Evolutionary conservation across 495 filamentous ascomycete genomes (phyloP).

Genomic region (Bacidia rubella): DNA sequence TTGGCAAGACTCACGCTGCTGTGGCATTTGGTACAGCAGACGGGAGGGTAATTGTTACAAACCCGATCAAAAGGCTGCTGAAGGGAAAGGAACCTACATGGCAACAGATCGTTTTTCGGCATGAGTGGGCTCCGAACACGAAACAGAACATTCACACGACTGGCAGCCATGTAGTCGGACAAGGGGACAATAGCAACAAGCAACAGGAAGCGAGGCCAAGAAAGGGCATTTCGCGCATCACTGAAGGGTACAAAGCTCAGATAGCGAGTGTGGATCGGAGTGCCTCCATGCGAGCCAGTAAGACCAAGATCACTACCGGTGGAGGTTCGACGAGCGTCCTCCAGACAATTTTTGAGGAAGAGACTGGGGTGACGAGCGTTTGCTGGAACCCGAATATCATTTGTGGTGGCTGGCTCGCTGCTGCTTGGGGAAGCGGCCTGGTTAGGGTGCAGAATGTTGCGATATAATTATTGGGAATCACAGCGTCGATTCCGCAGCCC

Average conservation of each 20-base stretch:
- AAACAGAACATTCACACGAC: slow-evolving; percentile 9
- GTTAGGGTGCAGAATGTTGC: slow-evolving; percentile 57
- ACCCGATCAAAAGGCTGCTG: slow-evolving; percentile 41
- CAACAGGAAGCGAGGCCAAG: slow-evolving; percentile 5
- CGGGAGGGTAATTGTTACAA: slow-evolving; percentile 40
- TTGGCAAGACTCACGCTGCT: slow-evolving; percentile 38
- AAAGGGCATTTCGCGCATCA: slow-evolving; percentile 38
- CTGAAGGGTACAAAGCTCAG: slow-evolving; percentile 44
- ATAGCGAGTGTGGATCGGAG: slow-evolving; percentile 10
- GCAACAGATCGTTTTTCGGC: slow-evolving; percentile 48
- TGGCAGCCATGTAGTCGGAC: neutral
- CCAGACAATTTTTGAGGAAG: slow-evolving; percentile 45
- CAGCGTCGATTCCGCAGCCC: too few relatives aligned
- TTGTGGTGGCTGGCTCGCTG: slow-evolving; percentile 52
- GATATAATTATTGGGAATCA: too few relatives aligned
- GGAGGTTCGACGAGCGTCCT: slow-evolving; percentile 27
- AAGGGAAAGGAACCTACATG: slow-evolving; percentile 40
- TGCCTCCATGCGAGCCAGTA: slow-evolving; percentile 22
- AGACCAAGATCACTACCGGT: slow-evolving; percentile 20
- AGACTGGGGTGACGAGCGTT: slow-evolving; percentile 39
- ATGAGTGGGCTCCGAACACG: slow-evolving; percentile 38
- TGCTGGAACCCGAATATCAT: slow-evolving; percentile 54
- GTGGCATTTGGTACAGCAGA: slow-evolving; percentile 42
- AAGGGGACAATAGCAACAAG: neutral
- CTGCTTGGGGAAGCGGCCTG: slow-evolving; percentile 47